These are phyloP conservation scores for Kwoniella shivajii DNA, from an alignment of 1,284 basidiomycete genomes.

Conservation along the genomic window DNA sequence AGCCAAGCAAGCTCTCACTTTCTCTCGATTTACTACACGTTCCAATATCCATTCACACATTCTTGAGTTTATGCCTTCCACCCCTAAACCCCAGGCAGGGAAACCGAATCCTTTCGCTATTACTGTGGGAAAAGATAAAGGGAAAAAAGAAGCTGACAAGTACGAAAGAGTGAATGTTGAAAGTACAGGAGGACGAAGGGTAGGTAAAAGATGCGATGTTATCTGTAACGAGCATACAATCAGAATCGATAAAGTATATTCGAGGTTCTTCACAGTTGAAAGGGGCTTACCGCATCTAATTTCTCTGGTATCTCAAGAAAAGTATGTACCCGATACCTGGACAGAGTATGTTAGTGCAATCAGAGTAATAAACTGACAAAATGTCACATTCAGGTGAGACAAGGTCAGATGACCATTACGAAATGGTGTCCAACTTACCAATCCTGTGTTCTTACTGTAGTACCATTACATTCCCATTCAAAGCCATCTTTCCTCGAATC, in stretches of 20 bases:
- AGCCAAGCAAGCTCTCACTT: conserved; percentile 35
- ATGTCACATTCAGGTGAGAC: too few species aligned
- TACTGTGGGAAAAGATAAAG: conserved; percentile 70
- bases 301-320: conserved; percentile 80
- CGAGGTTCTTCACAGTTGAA: not conserved
- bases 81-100: conserved; percentile 69
- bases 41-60: conserved; percentile 68
- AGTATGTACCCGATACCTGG: conserved; percentile 73
- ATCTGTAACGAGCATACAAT: conserved; percentile 10
- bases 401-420: conserved; percentile 1
- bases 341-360: not conserved
- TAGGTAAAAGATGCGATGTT: conserved; percentile 21
- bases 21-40: conserved; percentile 9
- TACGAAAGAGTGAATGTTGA: conserved; percentile 65
- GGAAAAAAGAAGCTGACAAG: conserved; percentile 78
- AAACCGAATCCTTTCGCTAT: conserved; percentile 79
- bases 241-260: not conserved
- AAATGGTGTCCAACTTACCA: conserved; percentile 73
- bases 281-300: conserved; percentile 56
- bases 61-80: conserved; percentile 78
- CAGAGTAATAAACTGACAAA: not conserved
- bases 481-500: conserved; percentile 72
- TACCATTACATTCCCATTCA: conserved; percentile 63
- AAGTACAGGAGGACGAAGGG: conserved; percentile 8
- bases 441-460: conserved; percentile 72